Conservation (phyloP, 1,284 basidiomycete genomes). For the Cerrena zonata region DNA sequence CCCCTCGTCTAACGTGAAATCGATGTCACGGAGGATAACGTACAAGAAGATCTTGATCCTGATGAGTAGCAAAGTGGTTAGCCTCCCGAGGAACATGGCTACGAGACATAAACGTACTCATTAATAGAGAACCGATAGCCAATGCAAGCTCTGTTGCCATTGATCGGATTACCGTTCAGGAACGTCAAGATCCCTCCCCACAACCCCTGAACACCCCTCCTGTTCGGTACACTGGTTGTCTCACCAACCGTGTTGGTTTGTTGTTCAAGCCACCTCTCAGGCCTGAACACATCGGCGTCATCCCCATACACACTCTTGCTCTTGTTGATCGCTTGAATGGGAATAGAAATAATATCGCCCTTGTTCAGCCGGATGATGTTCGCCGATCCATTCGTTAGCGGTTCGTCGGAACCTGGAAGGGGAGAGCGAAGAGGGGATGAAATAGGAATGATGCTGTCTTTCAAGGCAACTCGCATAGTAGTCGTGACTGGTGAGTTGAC, state of each 20-base stretch:
- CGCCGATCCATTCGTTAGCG: neutral
- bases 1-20: constrained; percentile 46
- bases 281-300: constrained; percentile 62
- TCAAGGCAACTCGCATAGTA: constrained; percentile 54
- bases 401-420: constrained; percentile 6
- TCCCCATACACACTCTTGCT: constrained; percentile 58
- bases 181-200: constrained; percentile 65
- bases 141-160: constrained; percentile 64
- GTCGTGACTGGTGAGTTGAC: constrained; percentile 60
- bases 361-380: constrained; percentile 33
- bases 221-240: constrained; percentile 15
- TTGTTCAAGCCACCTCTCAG: constrained; percentile 55
- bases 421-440: constrained; percentile 25
- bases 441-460: constrained; percentile 59
- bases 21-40: constrained; percentile 51
- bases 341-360: constrained; percentile 57
- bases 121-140: constrained; percentile 67
- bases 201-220: constrained; percentile 49
- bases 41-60: constrained; percentile 59
- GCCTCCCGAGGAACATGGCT: neutral
- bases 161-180: constrained; percentile 44
- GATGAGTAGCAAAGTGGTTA: neutral
- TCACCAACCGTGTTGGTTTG: constrained; percentile 11
- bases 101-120: constrained; percentile 42
- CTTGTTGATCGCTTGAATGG: constrained; percentile 62